A percentile compares a stretch with the other conserved stretches of the same genome.
Evolutionary conservation across 176 grass and related monocot species (phyloP).

Genomic region (Canna indica): DNA sequence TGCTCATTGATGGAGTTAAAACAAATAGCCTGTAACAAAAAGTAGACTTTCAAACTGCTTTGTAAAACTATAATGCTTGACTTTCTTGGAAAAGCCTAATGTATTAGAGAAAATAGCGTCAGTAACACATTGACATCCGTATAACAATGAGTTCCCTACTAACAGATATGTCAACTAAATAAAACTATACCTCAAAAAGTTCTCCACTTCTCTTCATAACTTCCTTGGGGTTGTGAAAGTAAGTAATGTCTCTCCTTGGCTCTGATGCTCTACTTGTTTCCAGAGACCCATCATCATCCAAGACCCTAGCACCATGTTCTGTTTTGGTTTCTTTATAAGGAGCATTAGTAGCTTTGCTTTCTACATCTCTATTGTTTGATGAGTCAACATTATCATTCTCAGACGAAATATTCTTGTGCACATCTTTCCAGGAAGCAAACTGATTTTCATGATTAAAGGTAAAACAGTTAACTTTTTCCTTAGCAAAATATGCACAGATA

Average conservation of each 20-base stretch:
- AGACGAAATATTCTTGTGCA: slow-evolving; percentile 25
- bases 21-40: slow-evolving; percentile 60
- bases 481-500: slow-evolving; percentile 52
- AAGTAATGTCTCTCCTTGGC: slow-evolving; percentile 20
- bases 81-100: background rate
- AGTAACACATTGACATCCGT: background rate
- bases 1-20: slow-evolving; percentile 71
- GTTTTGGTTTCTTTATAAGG: slow-evolving; percentile 21
- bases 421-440: slow-evolving; percentile 57
- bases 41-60: background rate
- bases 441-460: slow-evolving; percentile 24
- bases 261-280: slow-evolving; percentile 47
- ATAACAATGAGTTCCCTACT: slow-evolving; percentile 17
- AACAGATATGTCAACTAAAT: slow-evolving; percentile 7
- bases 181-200: slow-evolving; percentile 71
- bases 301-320: slow-evolving; percentile 9
- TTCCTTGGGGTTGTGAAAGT: slow-evolving; percentile 67
- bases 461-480: slow-evolving; percentile 60
- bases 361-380: slow-evolving; percentile 25
- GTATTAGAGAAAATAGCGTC: background rate
- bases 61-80: background rate
- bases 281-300: slow-evolving; percentile 25
- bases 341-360: slow-evolving; percentile 15
- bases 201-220: slow-evolving; percentile 75
- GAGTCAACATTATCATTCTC: slow-evolving; percentile 29